Conservation (phyloP, 768 basidiomycete species). For the Lentinula sp. region DNA sequence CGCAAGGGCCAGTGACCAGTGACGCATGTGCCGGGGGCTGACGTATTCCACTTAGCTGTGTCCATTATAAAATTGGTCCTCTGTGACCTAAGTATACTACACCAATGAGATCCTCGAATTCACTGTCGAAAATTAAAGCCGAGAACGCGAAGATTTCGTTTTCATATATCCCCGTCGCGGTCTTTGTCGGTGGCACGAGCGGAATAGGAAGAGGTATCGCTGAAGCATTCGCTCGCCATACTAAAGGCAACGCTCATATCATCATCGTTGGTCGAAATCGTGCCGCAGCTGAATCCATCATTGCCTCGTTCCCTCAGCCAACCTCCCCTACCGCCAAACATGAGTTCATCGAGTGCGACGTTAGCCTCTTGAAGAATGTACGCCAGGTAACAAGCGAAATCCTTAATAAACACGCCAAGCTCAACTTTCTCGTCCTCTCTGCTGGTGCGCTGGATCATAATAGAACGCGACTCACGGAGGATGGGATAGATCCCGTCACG, state of each 20-base stretch:
- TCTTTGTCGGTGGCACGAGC: conserved; percentile 13
- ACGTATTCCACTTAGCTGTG: too few relatives aligned
- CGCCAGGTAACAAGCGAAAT: conserved; percentile 17
- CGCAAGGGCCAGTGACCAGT: too few relatives aligned
- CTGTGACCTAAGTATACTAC: too few relatives aligned
- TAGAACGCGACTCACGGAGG: conserved; percentile 21
- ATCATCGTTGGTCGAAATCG: conserved; percentile 26
- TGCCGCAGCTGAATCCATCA: conserved; percentile 22
- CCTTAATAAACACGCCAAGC: conserved; percentile 15
- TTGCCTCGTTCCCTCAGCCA: conserved; percentile 20
- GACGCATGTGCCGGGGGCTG: too few relatives aligned
- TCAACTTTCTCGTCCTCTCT: conserved; percentile 16
- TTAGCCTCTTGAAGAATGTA: conserved; percentile 24
- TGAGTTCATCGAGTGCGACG: conserved; percentile 27
- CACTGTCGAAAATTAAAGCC: conserved; percentile 7
- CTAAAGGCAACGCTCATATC: conserved; percentile 28
- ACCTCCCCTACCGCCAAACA: conserved; percentile 11
- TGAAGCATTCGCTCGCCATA: conserved; percentile 23
- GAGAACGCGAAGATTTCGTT: conserved; percentile 10
- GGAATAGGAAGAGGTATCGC: conserved; percentile 24
- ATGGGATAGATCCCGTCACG: conserved; percentile 26
- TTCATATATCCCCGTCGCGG: conserved; percentile 6
- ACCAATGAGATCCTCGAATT: not conserved
- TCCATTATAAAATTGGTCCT: too few relatives aligned
- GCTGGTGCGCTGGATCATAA: conserved; percentile 21